phyloP scores from a whole-genome alignment of 768 basidiomycete species.

The Lactarius akahatsu region DNA sequence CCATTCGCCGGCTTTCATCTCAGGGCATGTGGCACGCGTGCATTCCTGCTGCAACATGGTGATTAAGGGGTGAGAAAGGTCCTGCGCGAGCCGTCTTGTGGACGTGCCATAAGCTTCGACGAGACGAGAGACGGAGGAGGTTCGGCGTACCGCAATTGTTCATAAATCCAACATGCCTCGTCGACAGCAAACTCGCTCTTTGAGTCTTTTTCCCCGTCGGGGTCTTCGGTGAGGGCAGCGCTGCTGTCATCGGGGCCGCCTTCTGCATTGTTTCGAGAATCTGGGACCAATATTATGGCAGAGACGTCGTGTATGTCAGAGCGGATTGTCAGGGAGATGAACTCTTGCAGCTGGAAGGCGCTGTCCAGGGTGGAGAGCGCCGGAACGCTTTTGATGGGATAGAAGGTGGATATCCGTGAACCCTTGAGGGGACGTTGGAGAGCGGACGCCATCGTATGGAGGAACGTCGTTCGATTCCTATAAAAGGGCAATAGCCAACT shows the following conservation, averaged over 20 bases:
- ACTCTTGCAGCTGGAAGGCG: constrained; percentile 94
- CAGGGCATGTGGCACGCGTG: constrained; percentile 80
- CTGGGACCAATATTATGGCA: constrained; percentile 72
- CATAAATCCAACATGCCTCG: constrained; percentile 83
- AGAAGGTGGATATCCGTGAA: constrained; percentile 76
- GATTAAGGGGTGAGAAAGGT: constrained; percentile 82
- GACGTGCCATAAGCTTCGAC: neutral
- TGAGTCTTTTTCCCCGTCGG: constrained; percentile 37
- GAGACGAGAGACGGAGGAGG: neutral
- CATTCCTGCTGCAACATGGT: constrained; percentile 86
- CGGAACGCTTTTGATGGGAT: constrained; percentile 70
- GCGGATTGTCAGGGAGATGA: constrained; percentile 84
- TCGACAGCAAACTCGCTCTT: constrained; percentile 63
- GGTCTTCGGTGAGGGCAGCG: constrained; percentile 34
- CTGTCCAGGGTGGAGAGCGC: constrained; percentile 76
- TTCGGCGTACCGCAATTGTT: constrained; percentile 50
- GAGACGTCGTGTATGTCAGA: constrained; percentile 88
- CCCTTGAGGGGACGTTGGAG: constrained; percentile 72
- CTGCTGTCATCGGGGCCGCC: constrained; percentile 25
- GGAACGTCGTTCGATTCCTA: neutral
- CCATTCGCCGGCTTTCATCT: constrained; percentile 99
- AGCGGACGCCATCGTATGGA: constrained; percentile 28
- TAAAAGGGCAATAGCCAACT: neutral
- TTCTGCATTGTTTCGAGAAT: constrained; percentile 31
- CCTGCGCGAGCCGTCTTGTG: constrained; percentile 78